Conservation (phyloP, 2,329 filamentous ascomycete species). For the Claviceps sp. region DNA sequence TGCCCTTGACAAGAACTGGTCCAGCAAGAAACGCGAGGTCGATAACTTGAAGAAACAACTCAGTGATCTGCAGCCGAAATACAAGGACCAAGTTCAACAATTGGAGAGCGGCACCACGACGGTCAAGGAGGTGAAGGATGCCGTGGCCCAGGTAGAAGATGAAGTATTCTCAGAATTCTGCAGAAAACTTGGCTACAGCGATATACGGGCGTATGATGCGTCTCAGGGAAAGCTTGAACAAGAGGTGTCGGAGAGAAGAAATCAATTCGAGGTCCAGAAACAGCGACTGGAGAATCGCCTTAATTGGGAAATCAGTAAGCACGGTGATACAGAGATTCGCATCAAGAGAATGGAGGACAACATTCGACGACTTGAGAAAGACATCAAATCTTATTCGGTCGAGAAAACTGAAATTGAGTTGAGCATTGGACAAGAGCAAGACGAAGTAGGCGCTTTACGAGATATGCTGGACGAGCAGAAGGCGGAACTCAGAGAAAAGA, state of each 20-base stretch:
- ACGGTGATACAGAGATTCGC: conserved; percentile 49
- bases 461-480: conserved; percentile 59
- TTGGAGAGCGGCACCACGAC: conserved; percentile 44
- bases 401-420: conserved; percentile 66
- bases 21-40: conserved; percentile 72
- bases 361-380: conserved; percentile 50
- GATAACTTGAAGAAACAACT: conserved; percentile 61
- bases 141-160: conserved; percentile 74
- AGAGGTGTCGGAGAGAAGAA: conserved; percentile 74
- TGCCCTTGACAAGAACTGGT: conserved; percentile 68
- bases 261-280: conserved; percentile 75
- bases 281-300: conserved; percentile 54
- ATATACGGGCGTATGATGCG: conserved; percentile 86
- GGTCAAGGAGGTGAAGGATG: conserved; percentile 39
- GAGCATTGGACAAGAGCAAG: conserved; percentile 57
- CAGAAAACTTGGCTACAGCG: conserved; percentile 67
- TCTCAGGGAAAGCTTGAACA: conserved; percentile 89
- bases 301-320: conserved; percentile 40
- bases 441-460: conserved; percentile 62
- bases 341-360: conserved; percentile 55
- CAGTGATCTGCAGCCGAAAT: conserved; percentile 64
- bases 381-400: conserved; percentile 55
- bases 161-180: conserved; percentile 80
- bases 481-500: conserved; percentile 53
- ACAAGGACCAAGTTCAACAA: conserved; percentile 54